Base-by-base conservation (phyloP, 805 yeast species). In the Sugiyamaella qingdaonensis region DNA sequence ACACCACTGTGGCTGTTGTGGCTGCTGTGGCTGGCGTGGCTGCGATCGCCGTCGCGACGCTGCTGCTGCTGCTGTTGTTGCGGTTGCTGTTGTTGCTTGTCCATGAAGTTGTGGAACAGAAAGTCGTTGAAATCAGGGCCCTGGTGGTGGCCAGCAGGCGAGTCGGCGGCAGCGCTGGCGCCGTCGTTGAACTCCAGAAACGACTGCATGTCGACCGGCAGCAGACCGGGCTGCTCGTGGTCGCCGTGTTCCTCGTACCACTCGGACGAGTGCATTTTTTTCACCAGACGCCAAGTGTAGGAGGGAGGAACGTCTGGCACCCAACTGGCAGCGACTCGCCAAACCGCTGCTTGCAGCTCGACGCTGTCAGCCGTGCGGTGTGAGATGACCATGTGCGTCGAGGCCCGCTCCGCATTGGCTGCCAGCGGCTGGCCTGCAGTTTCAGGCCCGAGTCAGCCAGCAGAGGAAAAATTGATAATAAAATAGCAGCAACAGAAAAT, bases 1-100 rank as follows among this genome's bases (percentile, higher is more conserved):
- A 11, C 50, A 10, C 14, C 19, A 16, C 39, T 44, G 19, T 47
- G 52, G 24, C 44, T 47, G 10, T 48, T 50, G 19, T 49, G 11
- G 54, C 16, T 49, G 47, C 18, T 44, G 53, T 9, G 34, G 50
- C 53, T 53, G 54, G 11, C 21, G 48, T 37, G 32, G 54, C 1
- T 45, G 51, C 41, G 32, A 47, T 8, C 13, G 51, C 35, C 27
- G 52, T 32, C 19, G 43, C 33, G 8, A 41, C n/a, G 21, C 32
- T 36, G 44, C n/a, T 42, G 45, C 18, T 45, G 55, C 11, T 42
- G 39, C 1, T 46, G 52, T 2, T 53, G 44, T 11, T 42, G 46
- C 24, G 45, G n/a, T 1, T 31, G 39, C 10, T n/a, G 18, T 7
- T 11, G 10, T 4, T 10, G n/a, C 7, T 46, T 8, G 24, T 44